Percentiles rank a stretch among this genome's conserved stretches.
These are phyloP conservation scores for Hyaloscypha bicolor DNA, from an alignment of 495 filamentous ascomycete genomes.

Conservation along the genomic window DNA sequence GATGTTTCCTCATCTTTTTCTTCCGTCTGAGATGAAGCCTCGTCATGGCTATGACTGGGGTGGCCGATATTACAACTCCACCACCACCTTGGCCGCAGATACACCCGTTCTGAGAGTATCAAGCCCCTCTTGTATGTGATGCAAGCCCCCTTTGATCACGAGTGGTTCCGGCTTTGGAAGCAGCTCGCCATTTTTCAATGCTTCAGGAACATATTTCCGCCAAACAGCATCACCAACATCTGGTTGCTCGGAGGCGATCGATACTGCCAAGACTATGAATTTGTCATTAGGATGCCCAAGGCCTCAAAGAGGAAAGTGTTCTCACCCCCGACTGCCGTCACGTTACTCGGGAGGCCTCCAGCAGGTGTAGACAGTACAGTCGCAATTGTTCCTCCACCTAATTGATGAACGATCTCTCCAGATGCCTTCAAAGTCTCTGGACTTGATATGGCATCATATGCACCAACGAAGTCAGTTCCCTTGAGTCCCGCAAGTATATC, in stretches of 20 bases:
- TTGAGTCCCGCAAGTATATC: not conserved
- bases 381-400: slow-evolving; percentile 8
- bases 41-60: too few species aligned
- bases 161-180: slow-evolving; percentile 38
- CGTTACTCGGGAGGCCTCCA: not conserved
- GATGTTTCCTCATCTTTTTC: too few species aligned
- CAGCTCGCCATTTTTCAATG: slow-evolving; percentile 20
- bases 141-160: slow-evolving; percentile 40
- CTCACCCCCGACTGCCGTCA: not conserved
- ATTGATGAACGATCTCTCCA: slow-evolving; percentile 4
- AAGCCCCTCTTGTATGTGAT: slow-evolving; percentile 39
- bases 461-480: not conserved
- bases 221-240: slow-evolving; percentile 27
- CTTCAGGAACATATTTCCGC: slow-evolving; percentile 26
- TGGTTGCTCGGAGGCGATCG: slow-evolving; percentile 12
- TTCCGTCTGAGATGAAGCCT: too few species aligned
- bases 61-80: slow-evolving; percentile 7
- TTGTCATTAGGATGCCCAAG: not conserved
- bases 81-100: slow-evolving; percentile 43
- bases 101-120: slow-evolving; percentile 39
- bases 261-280: slow-evolving; percentile 13
- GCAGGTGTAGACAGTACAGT: not conserved
- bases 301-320: not conserved
- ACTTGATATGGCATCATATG: slow-evolving; percentile 3
- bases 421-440: not conserved